Conservation (phyloP, 148 eudicot species). For the Arctostaphylos glauca region DNA sequence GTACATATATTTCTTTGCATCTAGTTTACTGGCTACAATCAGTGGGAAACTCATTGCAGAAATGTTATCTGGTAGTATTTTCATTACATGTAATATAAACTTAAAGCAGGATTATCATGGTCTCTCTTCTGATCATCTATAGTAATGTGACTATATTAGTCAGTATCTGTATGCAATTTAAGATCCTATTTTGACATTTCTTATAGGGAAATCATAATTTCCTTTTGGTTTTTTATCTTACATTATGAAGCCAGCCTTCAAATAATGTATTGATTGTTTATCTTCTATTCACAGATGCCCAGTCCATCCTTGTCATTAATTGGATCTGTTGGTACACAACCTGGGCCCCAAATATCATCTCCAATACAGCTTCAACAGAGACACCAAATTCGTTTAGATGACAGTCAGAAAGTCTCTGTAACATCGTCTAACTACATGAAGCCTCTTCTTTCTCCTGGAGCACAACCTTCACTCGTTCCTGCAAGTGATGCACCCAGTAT, state of each 20-base stretch:
- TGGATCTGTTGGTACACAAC: constrained; percentile 49
- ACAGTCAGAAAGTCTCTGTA: constrained; percentile 49
- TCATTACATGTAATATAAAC: background rate
- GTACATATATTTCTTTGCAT: background rate
- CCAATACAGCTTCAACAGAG: constrained; percentile 52
- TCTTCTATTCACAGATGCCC: constrained; percentile 19
- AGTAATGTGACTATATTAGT: background rate
- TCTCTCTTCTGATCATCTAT: background rate
- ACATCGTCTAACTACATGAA: constrained; percentile 43
- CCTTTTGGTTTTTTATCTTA: background rate
- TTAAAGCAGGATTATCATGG: background rate
- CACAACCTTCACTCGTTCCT: constrained; percentile 40
- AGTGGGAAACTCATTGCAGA: background rate
- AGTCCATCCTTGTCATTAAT: constrained; percentile 33
- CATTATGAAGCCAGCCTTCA: background rate
- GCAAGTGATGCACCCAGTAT: constrained; percentile 38
- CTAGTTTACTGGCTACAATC: background rate
- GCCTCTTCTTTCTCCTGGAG: constrained; percentile 42
- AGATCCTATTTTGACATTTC: background rate
- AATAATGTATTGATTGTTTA: background rate
- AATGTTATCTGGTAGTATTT: background rate
- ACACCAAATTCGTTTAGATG: constrained; percentile 43
- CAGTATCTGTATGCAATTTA: background rate
- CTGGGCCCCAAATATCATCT: constrained; percentile 46
- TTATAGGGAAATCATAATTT: background rate